Evolutionary conservation across 805 yeast species (phyloP).

Genomic region (Teunomyces lycoperdinae): DNA sequence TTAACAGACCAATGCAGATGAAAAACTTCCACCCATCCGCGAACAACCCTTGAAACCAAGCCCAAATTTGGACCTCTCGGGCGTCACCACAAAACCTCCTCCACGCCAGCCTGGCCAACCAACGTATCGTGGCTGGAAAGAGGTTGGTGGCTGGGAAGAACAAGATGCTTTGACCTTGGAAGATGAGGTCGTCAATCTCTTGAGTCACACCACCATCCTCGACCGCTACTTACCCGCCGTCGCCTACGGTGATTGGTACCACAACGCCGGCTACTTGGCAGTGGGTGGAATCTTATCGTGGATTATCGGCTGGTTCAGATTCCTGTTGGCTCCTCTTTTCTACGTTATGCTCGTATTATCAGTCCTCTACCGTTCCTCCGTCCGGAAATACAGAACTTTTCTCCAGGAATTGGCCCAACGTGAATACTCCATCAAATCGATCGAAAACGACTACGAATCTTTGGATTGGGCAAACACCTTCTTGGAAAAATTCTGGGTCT

Average conservation of each 20-base stretch:
- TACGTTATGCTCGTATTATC: slow-evolving; percentile 62
- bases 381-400: slow-evolving; percentile 71
- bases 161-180: slow-evolving; percentile 61
- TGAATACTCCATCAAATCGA: slow-evolving; percentile 73
- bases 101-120: slow-evolving; percentile 58
- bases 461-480: slow-evolving; percentile 95
- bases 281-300: slow-evolving; percentile 72
- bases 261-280: slow-evolving; percentile 70
- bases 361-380: slow-evolving; percentile 76
- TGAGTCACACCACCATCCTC: slow-evolving; percentile 66
- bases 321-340: slow-evolving; percentile 79
- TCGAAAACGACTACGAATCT: slow-evolving; percentile 88
- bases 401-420: slow-evolving; percentile 82
- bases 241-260: slow-evolving; percentile 95
- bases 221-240: slow-evolving; percentile 74
- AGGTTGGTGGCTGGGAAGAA: slow-evolving; percentile 83
- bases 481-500: slow-evolving; percentile 88
- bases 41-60: slow-evolving; percentile 24
- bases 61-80: slow-evolving; percentile 35
- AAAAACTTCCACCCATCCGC: neutral
- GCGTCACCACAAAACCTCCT: slow-evolving; percentile 33
- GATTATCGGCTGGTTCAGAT: slow-evolving; percentile 71
- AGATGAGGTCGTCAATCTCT: slow-evolving; percentile 70
- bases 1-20: slow-evolving; percentile 9
- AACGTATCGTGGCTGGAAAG: slow-evolving; percentile 90